A percentile compares a stretch with the other conserved stretches of the same genome.
Evolutionary conservation across 2,329 filamentous ascomycete species (phyloP).

Genomic region (Penicillium rolfsii): DNA sequence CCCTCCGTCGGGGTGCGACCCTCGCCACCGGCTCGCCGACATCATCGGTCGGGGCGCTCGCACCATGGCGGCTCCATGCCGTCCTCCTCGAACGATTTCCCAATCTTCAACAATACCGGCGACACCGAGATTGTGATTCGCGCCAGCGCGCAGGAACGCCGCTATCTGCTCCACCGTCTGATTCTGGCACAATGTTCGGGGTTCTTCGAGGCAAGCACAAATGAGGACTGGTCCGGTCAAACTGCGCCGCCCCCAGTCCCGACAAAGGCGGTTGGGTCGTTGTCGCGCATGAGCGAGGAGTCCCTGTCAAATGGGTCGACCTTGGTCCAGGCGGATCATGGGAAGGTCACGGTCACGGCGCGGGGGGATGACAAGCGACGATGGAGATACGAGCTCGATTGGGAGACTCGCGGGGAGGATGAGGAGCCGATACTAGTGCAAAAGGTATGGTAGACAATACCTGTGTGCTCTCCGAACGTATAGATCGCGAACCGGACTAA

Average conservation of each 20-base stretch:
- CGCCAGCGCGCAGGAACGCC: constrained; percentile 70
- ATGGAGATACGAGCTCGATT: constrained; percentile 89
- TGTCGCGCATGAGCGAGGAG: constrained; percentile 37
- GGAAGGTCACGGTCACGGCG: constrained; percentile 43
- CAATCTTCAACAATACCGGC: constrained; percentile 84
- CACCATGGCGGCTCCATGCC: constrained; percentile 73
- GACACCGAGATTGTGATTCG: constrained; percentile 88
- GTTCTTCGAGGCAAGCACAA: constrained; percentile 83
- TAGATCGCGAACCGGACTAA: constrained; percentile 13
- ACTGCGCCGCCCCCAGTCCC: constrained; percentile 35
- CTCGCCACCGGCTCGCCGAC: constrained; percentile 62
- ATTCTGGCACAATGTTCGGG: constrained; percentile 88
- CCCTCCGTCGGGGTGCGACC: constrained; percentile 67
- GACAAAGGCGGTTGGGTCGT: constrained; percentile 50
- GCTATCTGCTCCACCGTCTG: constrained; percentile 84
- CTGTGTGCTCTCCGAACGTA: background rate
- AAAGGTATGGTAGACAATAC: constrained; percentile 59
- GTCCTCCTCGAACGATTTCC: constrained; percentile 84
- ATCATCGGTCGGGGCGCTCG: constrained; percentile 74
- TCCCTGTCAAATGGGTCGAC: constrained; percentile 43
- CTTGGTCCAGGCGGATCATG: constrained; percentile 43
- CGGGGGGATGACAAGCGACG: constrained; percentile 57
- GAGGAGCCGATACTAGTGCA: constrained; percentile 89
- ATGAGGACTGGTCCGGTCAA: constrained; percentile 70
- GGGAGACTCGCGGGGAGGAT: constrained; percentile 66